Conservation (phyloP, 345 rosid genomes). For the Isatis tinctoria region DNA sequence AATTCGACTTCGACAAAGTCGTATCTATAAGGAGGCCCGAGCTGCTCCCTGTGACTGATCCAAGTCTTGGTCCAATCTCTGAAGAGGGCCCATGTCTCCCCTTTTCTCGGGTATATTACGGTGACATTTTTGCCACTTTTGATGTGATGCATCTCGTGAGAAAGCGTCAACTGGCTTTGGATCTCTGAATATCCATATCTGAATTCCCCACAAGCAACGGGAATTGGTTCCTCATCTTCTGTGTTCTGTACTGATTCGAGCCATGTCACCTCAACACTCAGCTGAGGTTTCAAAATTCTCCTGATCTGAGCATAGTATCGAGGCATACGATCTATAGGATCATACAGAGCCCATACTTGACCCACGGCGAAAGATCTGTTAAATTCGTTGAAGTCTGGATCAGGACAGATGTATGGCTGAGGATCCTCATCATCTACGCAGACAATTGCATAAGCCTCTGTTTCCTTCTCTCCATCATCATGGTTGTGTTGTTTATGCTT, state of each 20-base stretch:
- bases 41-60: conserved; percentile 22
- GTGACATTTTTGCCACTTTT: conserved; percentile 21
- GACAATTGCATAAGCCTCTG: not conserved
- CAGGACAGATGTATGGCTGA: conserved; percentile 36
- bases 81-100: conserved; percentile 88
- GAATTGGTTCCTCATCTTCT: conserved; percentile 23
- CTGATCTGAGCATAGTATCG: conserved; percentile 59
- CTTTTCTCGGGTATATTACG: conserved; percentile 49
- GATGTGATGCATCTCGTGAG: conserved; percentile 45
- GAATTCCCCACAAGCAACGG: conserved; percentile 63
- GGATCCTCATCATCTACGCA: conserved; percentile 16
- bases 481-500: not conserved
- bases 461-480: not conserved
- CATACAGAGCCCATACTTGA: conserved; percentile 84
- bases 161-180: conserved; percentile 45
- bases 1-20: conserved; percentile 68
- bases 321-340: conserved; percentile 69
- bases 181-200: conserved; percentile 30
- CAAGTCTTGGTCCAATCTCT: conserved; percentile 47
- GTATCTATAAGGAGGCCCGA: conserved; percentile 41
- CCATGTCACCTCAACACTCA: conserved; percentile 63
- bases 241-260: conserved; percentile 40
- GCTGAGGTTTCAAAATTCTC: conserved; percentile 37
- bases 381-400: conserved; percentile 65
- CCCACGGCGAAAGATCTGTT: conserved; percentile 46